Conservation (phyloP, 805 yeast species). For the Candida incommunis region DNA sequence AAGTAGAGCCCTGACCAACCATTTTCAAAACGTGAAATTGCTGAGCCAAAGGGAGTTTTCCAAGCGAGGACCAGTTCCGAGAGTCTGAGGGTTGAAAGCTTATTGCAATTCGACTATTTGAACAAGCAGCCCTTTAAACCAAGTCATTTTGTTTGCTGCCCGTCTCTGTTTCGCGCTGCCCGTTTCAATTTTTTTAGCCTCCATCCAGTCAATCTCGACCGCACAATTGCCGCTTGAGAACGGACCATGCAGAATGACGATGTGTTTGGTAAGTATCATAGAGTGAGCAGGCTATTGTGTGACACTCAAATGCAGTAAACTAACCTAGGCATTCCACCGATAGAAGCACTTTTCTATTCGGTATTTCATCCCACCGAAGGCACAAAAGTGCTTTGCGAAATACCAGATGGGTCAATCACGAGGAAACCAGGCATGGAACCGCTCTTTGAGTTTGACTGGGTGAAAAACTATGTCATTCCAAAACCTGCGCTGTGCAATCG, state of each 20-base stretch:
- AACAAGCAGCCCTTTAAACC: no score
- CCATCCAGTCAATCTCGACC: no score
- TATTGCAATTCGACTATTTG: no score
- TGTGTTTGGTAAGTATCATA: neutral
- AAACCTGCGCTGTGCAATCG: constrained; percentile 82
- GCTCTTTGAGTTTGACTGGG: constrained; percentile 65
- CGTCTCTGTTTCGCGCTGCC: no score
- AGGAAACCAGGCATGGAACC: constrained; percentile 17
- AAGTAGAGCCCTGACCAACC: no score
- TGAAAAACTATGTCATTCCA: constrained; percentile 86
- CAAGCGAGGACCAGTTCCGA: no score
- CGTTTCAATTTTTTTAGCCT: no score
- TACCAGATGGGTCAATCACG: constrained; percentile 55
- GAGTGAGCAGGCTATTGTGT: neutral
- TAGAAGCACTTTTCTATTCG: constrained; percentile 75
- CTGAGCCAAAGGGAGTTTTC: no score
- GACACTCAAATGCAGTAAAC: neutral
- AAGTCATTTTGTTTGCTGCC: no score
- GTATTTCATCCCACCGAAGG: constrained; percentile 95
- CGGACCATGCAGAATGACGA: neutral
- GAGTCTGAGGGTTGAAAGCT: no score
- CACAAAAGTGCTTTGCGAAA: constrained; percentile 79
- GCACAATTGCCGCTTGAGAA: neutral
- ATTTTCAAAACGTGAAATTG: no score
- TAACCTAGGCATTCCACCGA: constrained; percentile 63